Evolutionary conservation across 148 eudicot genomes (phyloP), one percentile per base, ranked within the genome.

Genomic region (Hydrangea macrophylla): DNA sequence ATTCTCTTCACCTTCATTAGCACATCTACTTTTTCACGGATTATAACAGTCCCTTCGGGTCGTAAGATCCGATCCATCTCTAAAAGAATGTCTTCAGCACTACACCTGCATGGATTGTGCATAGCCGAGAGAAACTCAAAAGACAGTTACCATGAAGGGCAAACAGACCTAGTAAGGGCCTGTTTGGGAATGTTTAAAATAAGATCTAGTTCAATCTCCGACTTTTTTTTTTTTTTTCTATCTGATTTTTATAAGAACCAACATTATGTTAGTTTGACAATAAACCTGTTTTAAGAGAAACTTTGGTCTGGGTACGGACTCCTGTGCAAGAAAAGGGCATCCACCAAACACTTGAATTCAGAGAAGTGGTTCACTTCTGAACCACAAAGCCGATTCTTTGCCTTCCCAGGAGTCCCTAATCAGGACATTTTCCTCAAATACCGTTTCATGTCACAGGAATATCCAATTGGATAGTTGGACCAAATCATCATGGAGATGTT

Each of bases 11-110:
- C 80, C 80, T 73, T 76, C 76, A 73, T 64, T 3, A 79, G 65
- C 22, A 79, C 80, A 36, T 79, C 71, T 42, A 70, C 80, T 48
- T 76, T 68, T 18, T 79, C 82, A 7, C 83, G 45, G 32, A 79
- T 62, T 44, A 70, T 76, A 40, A 82, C 75, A 20, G 78, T 71
- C 39, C 83, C 80, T 53, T 82, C 82, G 1, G 85, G 85, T 56
- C 80, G 67, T 42, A 82, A 62, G 13, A 81, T 81, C 0, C 80
- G 70, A 33, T 79, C 83, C 83, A 73, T 73, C 70, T 82, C 83
- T 26, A 73, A 25, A 5, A 76, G 74, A 54, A 79, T 79, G 58
- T 79, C 83, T 42, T 79, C 81, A 26, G 76, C 57, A 32, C 70
- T 70, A 45, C 78, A 79, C 74, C 85, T 82, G 67, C 58, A 37